phyloP scores from a whole-genome alignment of 2,329 filamentous ascomycete species.

The Eurotiales sp. region DNA sequence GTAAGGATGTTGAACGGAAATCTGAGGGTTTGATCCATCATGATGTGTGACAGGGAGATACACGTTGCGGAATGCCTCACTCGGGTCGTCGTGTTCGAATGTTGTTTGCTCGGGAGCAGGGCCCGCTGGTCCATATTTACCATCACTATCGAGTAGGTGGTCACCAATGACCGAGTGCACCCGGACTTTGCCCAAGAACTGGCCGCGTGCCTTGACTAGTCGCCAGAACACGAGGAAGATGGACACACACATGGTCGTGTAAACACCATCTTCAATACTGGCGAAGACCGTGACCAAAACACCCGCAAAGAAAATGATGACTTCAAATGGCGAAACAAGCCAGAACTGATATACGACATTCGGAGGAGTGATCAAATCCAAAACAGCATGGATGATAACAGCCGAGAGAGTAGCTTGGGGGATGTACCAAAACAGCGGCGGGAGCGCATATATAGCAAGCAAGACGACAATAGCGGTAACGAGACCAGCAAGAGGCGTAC shows the following conservation, averaged over 20 bases:
- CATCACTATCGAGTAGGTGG: constrained; percentile 63
- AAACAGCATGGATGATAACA: constrained; percentile 94
- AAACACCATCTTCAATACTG: constrained; percentile 88
- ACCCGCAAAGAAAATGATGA: constrained; percentile 87
- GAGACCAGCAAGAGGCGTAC: constrained; percentile 84
- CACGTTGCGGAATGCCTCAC: constrained; percentile 64
- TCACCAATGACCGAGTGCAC: constrained; percentile 82
- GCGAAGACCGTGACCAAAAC: constrained; percentile 86
- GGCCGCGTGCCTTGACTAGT: constrained; percentile 74
- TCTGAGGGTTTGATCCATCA: constrained; percentile 86
- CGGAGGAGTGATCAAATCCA: constrained; percentile 85
- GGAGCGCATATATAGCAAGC: constrained; percentile 82
- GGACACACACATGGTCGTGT: constrained; percentile 75
- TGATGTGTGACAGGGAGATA: constrained; percentile 82
- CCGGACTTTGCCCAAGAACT: constrained; percentile 77
- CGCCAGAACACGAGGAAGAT: constrained; percentile 77
- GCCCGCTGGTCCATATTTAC: constrained; percentile 56
- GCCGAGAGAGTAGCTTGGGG: constrained; percentile 74
- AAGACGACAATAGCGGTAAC: constrained; percentile 84
- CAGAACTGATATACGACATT: constrained; percentile 94
- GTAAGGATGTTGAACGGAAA: constrained; percentile 75
- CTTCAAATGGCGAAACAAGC: constrained; percentile 85
- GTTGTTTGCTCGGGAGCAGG: constrained; percentile 19
- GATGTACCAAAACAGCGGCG: constrained; percentile 91
- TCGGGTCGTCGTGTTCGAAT: constrained; percentile 32